A percentile compares a stretch with the other conserved stretches of the same genome.
These are phyloP conservation scores for Plasmodium sp. DNA, from an alignment of 169 alveolate species.

Conservation along the genomic window DNA sequence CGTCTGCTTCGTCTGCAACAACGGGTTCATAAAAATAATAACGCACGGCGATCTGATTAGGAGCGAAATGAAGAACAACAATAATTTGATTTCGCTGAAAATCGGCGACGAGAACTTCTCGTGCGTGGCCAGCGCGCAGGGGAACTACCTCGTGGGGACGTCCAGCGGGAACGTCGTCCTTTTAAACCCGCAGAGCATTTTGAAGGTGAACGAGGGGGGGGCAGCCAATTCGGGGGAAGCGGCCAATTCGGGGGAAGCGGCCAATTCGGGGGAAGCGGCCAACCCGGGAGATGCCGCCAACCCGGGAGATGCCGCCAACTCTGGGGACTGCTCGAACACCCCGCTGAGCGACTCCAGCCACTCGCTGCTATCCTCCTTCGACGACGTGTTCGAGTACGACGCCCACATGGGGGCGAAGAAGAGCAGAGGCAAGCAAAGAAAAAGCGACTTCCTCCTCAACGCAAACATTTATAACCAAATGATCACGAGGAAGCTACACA, in stretches of 20 bases:
- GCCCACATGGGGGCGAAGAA: background rate
- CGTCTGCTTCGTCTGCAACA: conserved; percentile 49
- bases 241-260: too few relatives aligned
- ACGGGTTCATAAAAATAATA: conserved; percentile 46
- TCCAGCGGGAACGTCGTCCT: conserved; percentile 23
- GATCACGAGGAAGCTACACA: conserved; percentile 66
- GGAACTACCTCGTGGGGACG: conserved; percentile 37
- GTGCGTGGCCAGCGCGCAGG: background rate
- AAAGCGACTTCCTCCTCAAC: background rate
- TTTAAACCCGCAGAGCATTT: conserved; percentile 12
- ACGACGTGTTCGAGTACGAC: conserved; percentile 14
- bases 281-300: background rate
- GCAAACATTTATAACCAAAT: conserved; percentile 9
- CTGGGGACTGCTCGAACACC: background rate
- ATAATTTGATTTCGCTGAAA: conserved; percentile 58
- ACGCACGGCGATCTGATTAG: conserved; percentile 5
- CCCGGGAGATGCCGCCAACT: background rate
- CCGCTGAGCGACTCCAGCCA: background rate
- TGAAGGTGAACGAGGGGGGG: background rate
- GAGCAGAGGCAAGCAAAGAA: background rate
- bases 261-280: background rate
- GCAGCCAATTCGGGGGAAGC: too few relatives aligned
- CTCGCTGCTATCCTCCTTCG: conserved; percentile 43
- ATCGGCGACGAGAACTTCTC: conserved; percentile 36
- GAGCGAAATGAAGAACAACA: conserved; percentile 15